phyloP scores from a whole-genome alignment of 306 rosid genomes.

The Arachis hypogaea region DNA sequence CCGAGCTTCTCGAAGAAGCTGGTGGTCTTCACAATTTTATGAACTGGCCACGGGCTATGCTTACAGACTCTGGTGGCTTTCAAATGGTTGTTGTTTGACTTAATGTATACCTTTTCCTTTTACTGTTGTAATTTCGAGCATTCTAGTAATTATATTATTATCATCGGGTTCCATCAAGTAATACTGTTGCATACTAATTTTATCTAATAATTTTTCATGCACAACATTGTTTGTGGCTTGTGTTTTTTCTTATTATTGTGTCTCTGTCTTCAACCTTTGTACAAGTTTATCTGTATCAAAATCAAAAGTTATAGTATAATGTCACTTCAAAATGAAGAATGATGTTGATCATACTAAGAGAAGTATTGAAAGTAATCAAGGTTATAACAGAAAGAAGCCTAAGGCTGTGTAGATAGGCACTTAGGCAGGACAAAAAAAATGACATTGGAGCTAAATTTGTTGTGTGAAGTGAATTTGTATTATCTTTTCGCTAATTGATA shows the following conservation, averaged over 20 bases:
- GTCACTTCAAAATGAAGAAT: slow-evolving; percentile 22
- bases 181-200: slow-evolving; percentile 4
- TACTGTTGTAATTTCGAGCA: slow-evolving; percentile 6
- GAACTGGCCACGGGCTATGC: slow-evolving; percentile 97
- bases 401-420: slow-evolving; percentile 22
- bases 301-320: neutral
- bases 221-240: neutral
- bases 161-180: neutral
- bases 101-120: neutral
- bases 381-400: neutral
- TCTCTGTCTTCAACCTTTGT: neutral
- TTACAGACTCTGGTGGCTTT: slow-evolving; percentile 97
- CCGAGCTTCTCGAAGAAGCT: slow-evolving; percentile 85
- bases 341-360: neutral
- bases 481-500: slow-evolving; percentile 22
- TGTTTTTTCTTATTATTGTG: slow-evolving; percentile 10
- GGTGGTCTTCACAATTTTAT: slow-evolving; percentile 93
- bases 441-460: slow-evolving; percentile 20
- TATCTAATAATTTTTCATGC: slow-evolving; percentile 23
- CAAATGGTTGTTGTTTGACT: slow-evolving; percentile 69
- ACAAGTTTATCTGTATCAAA: neutral
- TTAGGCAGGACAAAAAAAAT: neutral
- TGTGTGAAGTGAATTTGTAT: slow-evolving; percentile 23
- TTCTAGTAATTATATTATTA: slow-evolving; percentile 30
- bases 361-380: no score